phyloP scores from a whole-genome alignment of 164 flowering plant genomes.

The Protea cynaroides region DNA sequence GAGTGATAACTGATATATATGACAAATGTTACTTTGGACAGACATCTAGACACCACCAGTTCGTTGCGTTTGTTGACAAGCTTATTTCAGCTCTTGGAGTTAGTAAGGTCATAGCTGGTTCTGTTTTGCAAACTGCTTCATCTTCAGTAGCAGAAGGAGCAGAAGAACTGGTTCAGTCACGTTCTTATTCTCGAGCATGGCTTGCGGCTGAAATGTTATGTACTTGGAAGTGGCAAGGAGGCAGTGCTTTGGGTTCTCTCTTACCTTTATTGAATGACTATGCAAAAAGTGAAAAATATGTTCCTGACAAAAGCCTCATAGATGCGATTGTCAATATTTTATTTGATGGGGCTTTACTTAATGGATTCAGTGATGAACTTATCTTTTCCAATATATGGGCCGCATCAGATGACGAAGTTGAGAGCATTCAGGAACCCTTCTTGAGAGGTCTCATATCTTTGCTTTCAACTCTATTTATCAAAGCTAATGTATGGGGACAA shows the following conservation, averaged over 20 bases:
- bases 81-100: conserved; percentile 61
- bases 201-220: conserved; percentile 88
- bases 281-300: conserved; percentile 27
- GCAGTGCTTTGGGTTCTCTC: conserved; percentile 59
- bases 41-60: conserved; percentile 32
- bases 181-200: conserved; percentile 56
- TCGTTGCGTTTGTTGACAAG: conserved; percentile 55
- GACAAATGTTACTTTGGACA: conserved; percentile 20
- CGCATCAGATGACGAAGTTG: conserved; percentile 42
- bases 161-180: conserved; percentile 14
- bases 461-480: conserved; percentile 40
- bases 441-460: conserved; percentile 71
- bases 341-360: conserved; percentile 75
- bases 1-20: background rate
- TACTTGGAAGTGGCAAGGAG: conserved; percentile 90
- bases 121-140: conserved; percentile 10
- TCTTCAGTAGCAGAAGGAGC: conserved; percentile 22
- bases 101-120: conserved; percentile 45
- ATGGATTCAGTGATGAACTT: conserved; percentile 33
- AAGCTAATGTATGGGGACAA: conserved; percentile 48
- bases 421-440: conserved; percentile 59
- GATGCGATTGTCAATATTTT: conserved; percentile 53
- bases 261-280: conserved; percentile 49
- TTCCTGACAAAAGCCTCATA: conserved; percentile 29
- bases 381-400: conserved; percentile 33